These are phyloP conservation scores for Pleurotus giganteus DNA, from an alignment of 768 basidiomycete species.

Conservation along the genomic window DNA sequence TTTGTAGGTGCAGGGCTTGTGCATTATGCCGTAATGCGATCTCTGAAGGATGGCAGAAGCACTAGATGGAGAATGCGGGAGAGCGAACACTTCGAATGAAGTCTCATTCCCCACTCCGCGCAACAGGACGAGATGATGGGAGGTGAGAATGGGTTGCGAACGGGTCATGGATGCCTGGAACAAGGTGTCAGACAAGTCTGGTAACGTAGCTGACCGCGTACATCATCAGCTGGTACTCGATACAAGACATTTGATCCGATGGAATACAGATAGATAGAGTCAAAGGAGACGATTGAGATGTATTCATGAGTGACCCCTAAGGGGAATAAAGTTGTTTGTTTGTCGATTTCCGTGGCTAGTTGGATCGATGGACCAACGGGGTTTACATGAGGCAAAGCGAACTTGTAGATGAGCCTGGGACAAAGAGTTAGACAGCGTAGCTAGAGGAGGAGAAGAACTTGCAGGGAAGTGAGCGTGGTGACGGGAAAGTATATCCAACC, in stretches of 20 bases:
- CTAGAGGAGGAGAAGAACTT: not conserved
- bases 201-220: not conserved
- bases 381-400: not conserved
- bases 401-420: not conserved
- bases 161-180: no score
- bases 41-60: no score
- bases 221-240: not conserved
- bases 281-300: not conserved
- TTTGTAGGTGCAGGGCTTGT: no score
- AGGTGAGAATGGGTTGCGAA: not conserved
- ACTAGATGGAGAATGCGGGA: no score
- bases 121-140: not conserved
- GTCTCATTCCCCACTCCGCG: no score
- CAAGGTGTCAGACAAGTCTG: not conserved
- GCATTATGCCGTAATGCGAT: no score
- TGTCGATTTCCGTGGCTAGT: not conserved
- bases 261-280: not conserved
- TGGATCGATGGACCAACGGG: not conserved
- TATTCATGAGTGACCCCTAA: not conserved
- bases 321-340: not conserved
- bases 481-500: not conserved
- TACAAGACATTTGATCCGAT: not conserved
- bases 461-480: not conserved
- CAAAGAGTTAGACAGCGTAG: not conserved
- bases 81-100: no score